Evolutionary conservation across 805 yeast genomes (phyloP).

Genomic region (Spencermartinsiella europaea): DNA sequence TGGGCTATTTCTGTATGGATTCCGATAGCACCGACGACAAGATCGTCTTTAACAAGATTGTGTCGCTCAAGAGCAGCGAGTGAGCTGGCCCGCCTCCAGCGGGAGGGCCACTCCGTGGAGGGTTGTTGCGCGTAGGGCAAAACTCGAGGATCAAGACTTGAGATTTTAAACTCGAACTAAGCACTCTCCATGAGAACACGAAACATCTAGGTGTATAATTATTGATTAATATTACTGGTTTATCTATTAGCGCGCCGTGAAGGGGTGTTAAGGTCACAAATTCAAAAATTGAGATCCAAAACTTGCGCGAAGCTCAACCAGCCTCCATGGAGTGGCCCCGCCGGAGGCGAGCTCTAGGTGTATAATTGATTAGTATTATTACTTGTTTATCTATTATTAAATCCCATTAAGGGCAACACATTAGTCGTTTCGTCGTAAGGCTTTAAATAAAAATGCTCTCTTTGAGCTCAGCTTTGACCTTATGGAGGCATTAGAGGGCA

Average conservation of each 20-base stretch:
- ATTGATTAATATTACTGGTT: too few relatives aligned
- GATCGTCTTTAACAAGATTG: conserved; percentile 82
- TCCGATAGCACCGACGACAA: conserved; percentile 59
- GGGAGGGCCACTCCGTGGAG: not conserved
- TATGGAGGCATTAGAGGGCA: not conserved
- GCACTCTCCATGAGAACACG: too few relatives aligned
- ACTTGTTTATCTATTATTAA: not conserved
- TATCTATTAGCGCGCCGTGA: too few relatives aligned
- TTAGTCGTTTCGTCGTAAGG: not conserved
- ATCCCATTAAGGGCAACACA: too few relatives aligned
- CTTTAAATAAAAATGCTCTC: conserved; percentile 1
- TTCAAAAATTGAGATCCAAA: too few relatives aligned
- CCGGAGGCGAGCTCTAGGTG: not conserved
- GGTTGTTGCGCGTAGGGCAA: not conserved
- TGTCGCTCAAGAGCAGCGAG: conserved; percentile 62
- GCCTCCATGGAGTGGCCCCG: too few relatives aligned
- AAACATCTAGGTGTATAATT: too few relatives aligned
- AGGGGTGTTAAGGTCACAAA: too few relatives aligned
- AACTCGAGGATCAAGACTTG: too few relatives aligned
- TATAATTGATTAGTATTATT: not conserved
- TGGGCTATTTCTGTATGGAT: conserved; percentile 92
- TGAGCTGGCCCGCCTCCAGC: conserved; percentile 6
- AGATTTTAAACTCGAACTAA: too few relatives aligned
- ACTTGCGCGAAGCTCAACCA: too few relatives aligned
- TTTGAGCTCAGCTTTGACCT: not conserved